Percentiles rank a stretch among this genome's conserved stretches.
phyloP scores from a whole-genome alignment of 495 filamentous ascomycete genomes.

The Penicillium antarcticum region DNA sequence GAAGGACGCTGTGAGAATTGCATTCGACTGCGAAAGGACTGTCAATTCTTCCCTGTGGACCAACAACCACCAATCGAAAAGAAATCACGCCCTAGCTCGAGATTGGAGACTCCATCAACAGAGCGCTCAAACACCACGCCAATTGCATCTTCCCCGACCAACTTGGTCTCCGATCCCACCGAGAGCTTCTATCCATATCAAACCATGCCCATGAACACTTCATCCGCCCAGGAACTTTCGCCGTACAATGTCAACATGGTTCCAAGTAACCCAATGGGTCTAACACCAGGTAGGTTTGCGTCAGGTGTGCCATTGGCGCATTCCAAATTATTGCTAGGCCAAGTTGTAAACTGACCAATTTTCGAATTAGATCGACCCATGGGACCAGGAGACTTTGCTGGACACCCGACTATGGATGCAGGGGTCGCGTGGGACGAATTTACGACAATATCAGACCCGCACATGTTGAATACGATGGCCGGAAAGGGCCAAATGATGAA shows the following conservation, averaged over 20 bases:
- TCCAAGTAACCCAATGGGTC: constrained; percentile 31
- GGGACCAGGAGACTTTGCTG: constrained; percentile 27
- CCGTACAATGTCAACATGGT: constrained; percentile 30
- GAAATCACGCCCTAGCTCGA: constrained; percentile 46
- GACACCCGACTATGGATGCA: constrained; percentile 32
- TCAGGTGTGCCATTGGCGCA: background rate
- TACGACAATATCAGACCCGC: constrained; percentile 40
- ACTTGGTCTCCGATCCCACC: constrained; percentile 26
- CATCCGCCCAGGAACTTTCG: constrained; percentile 36
- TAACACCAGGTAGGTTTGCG: constrained; percentile 34
- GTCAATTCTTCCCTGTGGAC: constrained; percentile 90
- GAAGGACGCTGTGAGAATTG: constrained; percentile 91
- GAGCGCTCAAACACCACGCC: constrained; percentile 44
- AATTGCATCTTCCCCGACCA: constrained; percentile 37
- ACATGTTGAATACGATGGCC: constrained; percentile 34
- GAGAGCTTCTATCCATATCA: constrained; percentile 44
- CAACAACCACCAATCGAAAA: constrained; percentile 65
- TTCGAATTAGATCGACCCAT: constrained; percentile 24
- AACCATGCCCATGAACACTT: constrained; percentile 32
- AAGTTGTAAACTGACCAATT: background rate
- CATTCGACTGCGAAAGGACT: constrained; percentile 94
- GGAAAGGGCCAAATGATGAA: constrained; percentile 39
- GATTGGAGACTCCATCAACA: constrained; percentile 38
- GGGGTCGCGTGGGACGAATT: constrained; percentile 41
- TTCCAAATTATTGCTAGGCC: background rate